Percentiles rank a stretch among this genome's conserved stretches.
Conservation (phyloP, 1,284 basidiomycete species). For the Puccinia polysora region DNA sequence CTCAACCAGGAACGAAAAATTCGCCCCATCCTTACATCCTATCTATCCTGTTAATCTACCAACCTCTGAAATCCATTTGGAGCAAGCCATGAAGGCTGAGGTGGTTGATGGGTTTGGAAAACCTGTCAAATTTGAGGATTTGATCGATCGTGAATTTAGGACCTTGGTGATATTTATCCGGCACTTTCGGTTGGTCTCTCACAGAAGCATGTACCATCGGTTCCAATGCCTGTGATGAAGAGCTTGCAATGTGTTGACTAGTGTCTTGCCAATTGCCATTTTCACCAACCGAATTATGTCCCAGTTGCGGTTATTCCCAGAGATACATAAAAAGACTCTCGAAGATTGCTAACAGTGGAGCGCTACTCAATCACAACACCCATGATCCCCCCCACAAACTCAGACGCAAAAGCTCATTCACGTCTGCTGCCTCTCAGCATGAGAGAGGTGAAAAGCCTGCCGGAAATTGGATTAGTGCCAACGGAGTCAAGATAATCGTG, state of each 20-base stretch:
- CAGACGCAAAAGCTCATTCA: not conserved
- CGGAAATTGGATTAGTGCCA: conserved; percentile 18
- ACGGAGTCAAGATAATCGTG: conserved; percentile 19
- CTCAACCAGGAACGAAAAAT: too few relatives aligned
- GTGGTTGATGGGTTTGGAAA: conserved; percentile 11
- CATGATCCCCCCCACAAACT: not conserved
- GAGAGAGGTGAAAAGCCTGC: not conserved
- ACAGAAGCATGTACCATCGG: not conserved
- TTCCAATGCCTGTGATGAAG: not conserved
- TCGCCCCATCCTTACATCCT: too few relatives aligned
- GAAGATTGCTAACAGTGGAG: conserved; percentile 6
- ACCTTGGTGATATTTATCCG: conserved; percentile 34
- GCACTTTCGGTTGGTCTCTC: conserved; percentile 20
- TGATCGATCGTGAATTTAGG: conserved; percentile 25
- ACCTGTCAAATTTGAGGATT: conserved; percentile 15
- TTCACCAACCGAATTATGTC: not conserved
- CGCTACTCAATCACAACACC: not conserved
- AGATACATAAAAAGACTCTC: conserved; percentile 13
- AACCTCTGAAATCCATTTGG: not conserved
- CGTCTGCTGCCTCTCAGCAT: not conserved
- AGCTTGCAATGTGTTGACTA: not conserved
- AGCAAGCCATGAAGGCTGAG: conserved; percentile 19
- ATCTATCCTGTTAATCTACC: too few relatives aligned
- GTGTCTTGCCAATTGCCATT: not conserved
- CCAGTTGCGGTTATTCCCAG: conserved; percentile 7